Percentiles rank a stretch among this genome's conserved stretches.
Evolutionary conservation across 805 yeast species (phyloP).

Genomic region (Candida dajiaensis): DNA sequence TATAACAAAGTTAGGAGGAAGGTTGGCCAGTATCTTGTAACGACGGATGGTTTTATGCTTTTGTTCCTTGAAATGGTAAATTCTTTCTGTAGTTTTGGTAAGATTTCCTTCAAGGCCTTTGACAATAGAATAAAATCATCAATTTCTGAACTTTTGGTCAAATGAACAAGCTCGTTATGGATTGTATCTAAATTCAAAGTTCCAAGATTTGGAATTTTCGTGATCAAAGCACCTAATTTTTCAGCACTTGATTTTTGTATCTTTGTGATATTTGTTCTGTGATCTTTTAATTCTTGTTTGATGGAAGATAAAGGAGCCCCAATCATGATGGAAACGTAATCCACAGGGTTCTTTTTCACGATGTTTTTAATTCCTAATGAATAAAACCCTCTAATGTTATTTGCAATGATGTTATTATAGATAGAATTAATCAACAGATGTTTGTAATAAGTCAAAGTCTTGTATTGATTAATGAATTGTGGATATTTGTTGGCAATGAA

Average conservation of each 20-base stretch:
- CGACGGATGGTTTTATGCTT: conserved; percentile 31
- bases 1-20: conserved; percentile 34
- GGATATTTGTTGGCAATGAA: conserved; percentile 7
- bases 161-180: neutral
- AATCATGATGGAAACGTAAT: conserved; percentile 25
- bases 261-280: conserved; percentile 15
- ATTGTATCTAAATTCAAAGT: conserved; percentile 1
- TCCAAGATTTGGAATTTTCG: conserved; percentile 26
- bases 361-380: conserved; percentile 23
- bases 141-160: neutral
- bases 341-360: conserved; percentile 16
- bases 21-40: conserved; percentile 64
- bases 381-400: conserved; percentile 16
- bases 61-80: neutral
- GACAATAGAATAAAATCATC: neutral
- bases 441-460: conserved; percentile 9
- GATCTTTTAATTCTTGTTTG: conserved; percentile 23
- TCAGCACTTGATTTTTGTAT: conserved; percentile 28
- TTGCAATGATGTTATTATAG: conserved; percentile 12
- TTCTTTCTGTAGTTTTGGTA: neutral
- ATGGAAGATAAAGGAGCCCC: conserved; percentile 33
- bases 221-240: conserved; percentile 31
- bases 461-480: conserved; percentile 6
- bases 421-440: conserved; percentile 11
- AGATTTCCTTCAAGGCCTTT: neutral